phyloP scores from a whole-genome alignment of 768 basidiomycete species.

The Tephrocybe sp. region DNA sequence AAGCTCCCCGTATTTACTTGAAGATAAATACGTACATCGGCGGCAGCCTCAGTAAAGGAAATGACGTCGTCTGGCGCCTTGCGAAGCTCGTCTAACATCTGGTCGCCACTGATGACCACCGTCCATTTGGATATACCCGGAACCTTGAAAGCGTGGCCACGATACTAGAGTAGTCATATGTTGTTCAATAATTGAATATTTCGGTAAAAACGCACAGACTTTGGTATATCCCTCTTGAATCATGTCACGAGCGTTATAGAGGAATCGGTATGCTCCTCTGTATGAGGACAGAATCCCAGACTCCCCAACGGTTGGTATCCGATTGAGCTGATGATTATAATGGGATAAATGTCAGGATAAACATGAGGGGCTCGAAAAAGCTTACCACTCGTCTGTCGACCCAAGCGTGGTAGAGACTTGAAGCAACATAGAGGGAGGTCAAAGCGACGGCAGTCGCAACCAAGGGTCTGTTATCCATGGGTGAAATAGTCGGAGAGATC shows the following conservation, averaged over 20 bases:
- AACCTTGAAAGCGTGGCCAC: slow-evolving; percentile 36
- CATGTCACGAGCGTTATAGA: slow-evolving; percentile 24
- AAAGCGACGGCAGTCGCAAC: too few species aligned
- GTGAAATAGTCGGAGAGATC: too few species aligned
- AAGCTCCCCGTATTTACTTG: background rate
- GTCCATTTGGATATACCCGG: slow-evolving; percentile 43
- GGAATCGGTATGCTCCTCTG: slow-evolving; percentile 23
- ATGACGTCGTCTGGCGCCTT: slow-evolving; percentile 31
- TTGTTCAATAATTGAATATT: too few species aligned
- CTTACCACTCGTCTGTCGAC: slow-evolving; percentile 1
- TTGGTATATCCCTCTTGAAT: slow-evolving; percentile 32
- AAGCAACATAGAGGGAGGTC: slow-evolving; percentile 2
- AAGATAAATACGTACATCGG: slow-evolving; percentile 22
- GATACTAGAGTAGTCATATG: slow-evolving; percentile 7
- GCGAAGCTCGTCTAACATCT: slow-evolving; percentile 51
- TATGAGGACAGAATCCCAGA: slow-evolving; percentile 31
- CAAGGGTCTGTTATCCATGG: too few species aligned
- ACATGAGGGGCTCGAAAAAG: background rate
- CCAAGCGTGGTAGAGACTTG: slow-evolving; percentile 6
- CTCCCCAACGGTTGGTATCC: slow-evolving; percentile 33
- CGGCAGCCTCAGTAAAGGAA: slow-evolving; percentile 26
- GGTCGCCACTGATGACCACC: slow-evolving; percentile 39
- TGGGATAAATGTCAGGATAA: background rate
- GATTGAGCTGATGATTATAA: slow-evolving; percentile 20
- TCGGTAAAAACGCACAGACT: slow-evolving; percentile 5